Percentiles rank a stretch among this genome's conserved stretches.
These are phyloP conservation scores for Mucor mucedo DNA, from an alignment of 371 early-diverging fungal species.

Conservation along the genomic window DNA sequence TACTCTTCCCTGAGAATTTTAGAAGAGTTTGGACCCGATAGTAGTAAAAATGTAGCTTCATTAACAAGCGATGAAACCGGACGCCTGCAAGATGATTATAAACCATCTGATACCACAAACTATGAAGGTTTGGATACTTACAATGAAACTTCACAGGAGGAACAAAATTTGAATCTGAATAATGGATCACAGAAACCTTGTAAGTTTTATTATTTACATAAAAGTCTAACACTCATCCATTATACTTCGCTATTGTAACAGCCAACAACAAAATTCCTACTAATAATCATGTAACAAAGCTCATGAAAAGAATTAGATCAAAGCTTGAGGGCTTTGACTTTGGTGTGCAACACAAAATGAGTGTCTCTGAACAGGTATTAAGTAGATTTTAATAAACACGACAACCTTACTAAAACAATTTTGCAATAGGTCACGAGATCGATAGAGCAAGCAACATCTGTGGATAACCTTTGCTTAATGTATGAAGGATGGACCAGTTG, in stretches of 20 bases:
- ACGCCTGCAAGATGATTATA: background rate
- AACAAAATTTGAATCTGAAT: background rate
- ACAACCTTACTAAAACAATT: background rate
- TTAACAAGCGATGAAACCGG: constrained; percentile 11
- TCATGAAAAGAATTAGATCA: constrained; percentile 65
- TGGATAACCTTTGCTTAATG: constrained; percentile 65
- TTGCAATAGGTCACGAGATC: constrained; percentile 45
- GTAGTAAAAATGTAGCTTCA: constrained; percentile 16
- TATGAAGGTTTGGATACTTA: constrained; percentile 1
- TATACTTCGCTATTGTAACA: background rate
- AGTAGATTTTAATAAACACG: background rate
- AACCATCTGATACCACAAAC: background rate
- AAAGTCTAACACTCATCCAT: background rate
- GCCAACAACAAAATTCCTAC: constrained; percentile 16
- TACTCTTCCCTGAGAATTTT: constrained; percentile 37
- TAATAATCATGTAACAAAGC: constrained; percentile 63
- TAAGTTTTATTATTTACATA: constrained; percentile 4
- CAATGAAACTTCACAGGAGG: constrained; percentile 1
- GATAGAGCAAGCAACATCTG: constrained; percentile 61
- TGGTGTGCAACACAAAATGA: constrained; percentile 54
- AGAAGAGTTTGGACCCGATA: constrained; percentile 51
- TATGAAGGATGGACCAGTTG: constrained; percentile 69
- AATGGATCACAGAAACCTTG: constrained; percentile 15
- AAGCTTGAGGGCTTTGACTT: constrained; percentile 77
- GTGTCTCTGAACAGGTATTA: constrained; percentile 62